Percentiles rank a stretch among this genome's conserved stretches.
These are phyloP conservation scores for Ogataea sp. DNA, from an alignment of 805 yeast species.

Conservation along the genomic window DNA sequence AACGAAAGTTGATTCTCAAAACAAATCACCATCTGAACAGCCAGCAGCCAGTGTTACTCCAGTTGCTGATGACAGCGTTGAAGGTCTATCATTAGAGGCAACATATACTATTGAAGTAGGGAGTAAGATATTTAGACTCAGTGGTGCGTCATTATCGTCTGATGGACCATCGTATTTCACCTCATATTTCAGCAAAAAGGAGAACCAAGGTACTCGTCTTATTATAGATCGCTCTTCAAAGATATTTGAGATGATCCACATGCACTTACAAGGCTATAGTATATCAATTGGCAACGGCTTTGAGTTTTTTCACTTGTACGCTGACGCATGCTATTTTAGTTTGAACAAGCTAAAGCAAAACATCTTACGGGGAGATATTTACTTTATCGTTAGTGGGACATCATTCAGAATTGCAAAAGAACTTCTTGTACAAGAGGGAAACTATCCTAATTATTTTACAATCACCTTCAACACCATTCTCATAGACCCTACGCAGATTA, in stretches of 20 bases:
- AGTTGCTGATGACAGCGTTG: no score
- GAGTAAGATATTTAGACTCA: constrained; percentile 46
- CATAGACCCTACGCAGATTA: constrained; percentile 31
- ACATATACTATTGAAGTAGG: constrained; percentile 72
- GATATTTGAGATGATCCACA: constrained; percentile 56
- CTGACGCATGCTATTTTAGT: constrained; percentile 68
- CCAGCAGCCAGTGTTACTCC: no score
- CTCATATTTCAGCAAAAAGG: constrained; percentile 41
- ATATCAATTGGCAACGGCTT: constrained; percentile 51
- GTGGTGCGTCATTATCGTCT: constrained; percentile 79
- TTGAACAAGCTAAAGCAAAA: constrained; percentile 45
- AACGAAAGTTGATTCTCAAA: no score
- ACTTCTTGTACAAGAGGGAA: constrained; percentile 53
- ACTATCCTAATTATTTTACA: constrained; percentile 70
- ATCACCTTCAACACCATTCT: constrained; percentile 48
- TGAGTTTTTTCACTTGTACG: constrained; percentile 51
- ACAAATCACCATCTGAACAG: no score
- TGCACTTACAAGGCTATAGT: constrained; percentile 77
- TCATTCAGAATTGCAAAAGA: constrained; percentile 52
- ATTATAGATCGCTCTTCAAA: constrained; percentile 70
- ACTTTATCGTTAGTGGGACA: constrained; percentile 49
- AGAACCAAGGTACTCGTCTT: constrained; percentile 32
- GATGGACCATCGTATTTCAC: constrained; percentile 91
- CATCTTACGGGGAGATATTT: constrained; percentile 46
- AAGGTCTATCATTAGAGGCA: constrained; percentile 65